Percentiles rank a stretch among this genome's conserved stretches.
phyloP scores from a whole-genome alignment of 1,139 yeast species.

The Meyerozyma guilliermondii region DNA sequence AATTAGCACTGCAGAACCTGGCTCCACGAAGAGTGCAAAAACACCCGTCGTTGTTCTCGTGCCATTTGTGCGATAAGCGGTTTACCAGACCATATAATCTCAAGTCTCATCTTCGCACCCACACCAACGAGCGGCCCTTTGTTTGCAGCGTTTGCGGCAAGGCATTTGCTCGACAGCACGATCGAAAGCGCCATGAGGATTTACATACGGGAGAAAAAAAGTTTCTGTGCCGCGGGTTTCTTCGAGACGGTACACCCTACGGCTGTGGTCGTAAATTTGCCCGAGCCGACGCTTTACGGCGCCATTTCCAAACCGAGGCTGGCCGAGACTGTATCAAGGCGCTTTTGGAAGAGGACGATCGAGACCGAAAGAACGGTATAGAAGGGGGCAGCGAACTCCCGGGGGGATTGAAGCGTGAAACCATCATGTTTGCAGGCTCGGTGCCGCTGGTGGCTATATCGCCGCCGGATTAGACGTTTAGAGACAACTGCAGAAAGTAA shows the following conservation, averaged over 20 bases:
- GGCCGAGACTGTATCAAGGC: slow-evolving; percentile 81
- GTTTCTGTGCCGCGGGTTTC: slow-evolving; percentile 73
- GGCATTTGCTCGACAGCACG: slow-evolving; percentile 95
- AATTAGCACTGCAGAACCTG: slow-evolving; percentile 52
- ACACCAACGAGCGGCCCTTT: slow-evolving; percentile 91
- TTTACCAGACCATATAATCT: slow-evolving; percentile 91
- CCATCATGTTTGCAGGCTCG: slow-evolving; percentile 1
- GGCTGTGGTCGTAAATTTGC: slow-evolving; percentile 95
- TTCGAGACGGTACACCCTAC: slow-evolving; percentile 65
- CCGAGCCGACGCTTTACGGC: slow-evolving; percentile 87
- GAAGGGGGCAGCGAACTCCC: background rate
- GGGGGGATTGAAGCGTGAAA: slow-evolving; percentile 1
- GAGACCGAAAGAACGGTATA: slow-evolving; percentile 14
- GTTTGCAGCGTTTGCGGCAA: slow-evolving; percentile 83
- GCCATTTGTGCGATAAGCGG: slow-evolving; percentile 78
- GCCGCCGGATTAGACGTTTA: slow-evolving; percentile 31
- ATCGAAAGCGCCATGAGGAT: slow-evolving; percentile 89
- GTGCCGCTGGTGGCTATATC: slow-evolving; percentile 33
- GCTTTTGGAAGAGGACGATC: slow-evolving; percentile 62
- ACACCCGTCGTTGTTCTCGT: slow-evolving; percentile 75
- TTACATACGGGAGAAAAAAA: slow-evolving; percentile 88
- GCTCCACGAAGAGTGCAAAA: slow-evolving; percentile 58
- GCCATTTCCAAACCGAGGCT: slow-evolving; percentile 93
- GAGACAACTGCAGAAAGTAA: too few relatives aligned
- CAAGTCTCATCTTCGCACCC: slow-evolving; percentile 87